These are phyloP conservation scores for Tremella yokohamensis DNA, from an alignment of 768 basidiomycete species.

Conservation along the genomic window DNA sequence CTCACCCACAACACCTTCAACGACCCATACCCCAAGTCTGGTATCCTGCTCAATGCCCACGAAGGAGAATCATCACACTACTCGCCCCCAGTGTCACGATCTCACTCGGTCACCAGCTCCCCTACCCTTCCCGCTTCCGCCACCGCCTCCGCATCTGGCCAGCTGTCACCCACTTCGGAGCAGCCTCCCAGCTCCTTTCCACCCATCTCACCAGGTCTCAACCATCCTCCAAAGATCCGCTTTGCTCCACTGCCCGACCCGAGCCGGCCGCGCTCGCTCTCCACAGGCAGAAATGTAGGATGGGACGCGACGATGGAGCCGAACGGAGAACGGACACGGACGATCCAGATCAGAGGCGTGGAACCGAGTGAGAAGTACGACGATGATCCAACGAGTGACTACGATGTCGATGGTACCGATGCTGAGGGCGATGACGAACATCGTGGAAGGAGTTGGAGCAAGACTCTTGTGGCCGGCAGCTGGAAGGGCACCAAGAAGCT, in stretches of 20 bases:
- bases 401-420: conserved; percentile 13
- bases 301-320: conserved; percentile 26
- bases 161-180: not conserved
- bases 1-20: not conserved
- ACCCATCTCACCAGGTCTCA: not conserved
- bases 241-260: conserved; percentile 85
- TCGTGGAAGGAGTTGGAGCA: conserved; percentile 44
- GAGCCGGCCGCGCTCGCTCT: conserved; percentile 54
- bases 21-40: not conserved
- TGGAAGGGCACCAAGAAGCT: conserved; percentile 52
- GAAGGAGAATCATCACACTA: not conserved
- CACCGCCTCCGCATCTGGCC: not conserved
- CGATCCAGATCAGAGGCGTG: conserved; percentile 28
- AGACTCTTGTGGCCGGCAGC: conserved; percentile 27
- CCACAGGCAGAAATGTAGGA: conserved; percentile 43
- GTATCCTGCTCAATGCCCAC: conserved; percentile 2
- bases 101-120: not conserved
- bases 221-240: conserved; percentile 56
- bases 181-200: not conserved
- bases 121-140: not conserved
- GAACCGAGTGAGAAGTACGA: conserved; percentile 12
- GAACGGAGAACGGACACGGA: conserved; percentile 27
- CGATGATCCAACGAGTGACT: conserved; percentile 8
- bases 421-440: conserved; percentile 26
- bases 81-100: not conserved